phyloP scores from a whole-genome alignment of 2,329 filamentous ascomycete genomes.

The Cladosporium sp. region DNA sequence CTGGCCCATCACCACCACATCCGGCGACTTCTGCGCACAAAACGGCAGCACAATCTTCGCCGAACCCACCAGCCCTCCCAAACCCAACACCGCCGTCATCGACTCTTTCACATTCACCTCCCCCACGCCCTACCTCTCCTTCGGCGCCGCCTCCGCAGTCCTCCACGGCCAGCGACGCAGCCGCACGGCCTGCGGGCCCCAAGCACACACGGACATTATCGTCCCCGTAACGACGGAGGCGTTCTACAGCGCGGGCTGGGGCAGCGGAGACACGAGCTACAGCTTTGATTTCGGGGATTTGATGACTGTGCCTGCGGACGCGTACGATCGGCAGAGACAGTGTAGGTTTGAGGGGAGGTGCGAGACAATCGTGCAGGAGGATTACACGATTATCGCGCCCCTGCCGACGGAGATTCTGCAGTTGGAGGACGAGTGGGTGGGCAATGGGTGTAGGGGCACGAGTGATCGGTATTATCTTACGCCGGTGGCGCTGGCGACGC shows the following conservation, averaged over 20 bases:
- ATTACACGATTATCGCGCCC: neutral
- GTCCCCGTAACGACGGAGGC: conserved; percentile 3
- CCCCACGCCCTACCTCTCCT: conserved; percentile 4
- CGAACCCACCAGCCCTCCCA: neutral
- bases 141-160: neutral
- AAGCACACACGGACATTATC: neutral
- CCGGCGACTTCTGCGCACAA: conserved; percentile 7
- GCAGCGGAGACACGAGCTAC: neutral
- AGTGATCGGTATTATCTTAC: conserved; percentile 1
- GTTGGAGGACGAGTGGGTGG: conserved; percentile 5
- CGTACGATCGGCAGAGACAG: neutral
- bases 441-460: neutral
- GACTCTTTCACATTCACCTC: conserved; percentile 9
- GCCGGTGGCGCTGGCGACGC: conserved; percentile 9
- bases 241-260: conserved; percentile 8
- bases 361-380: neutral
- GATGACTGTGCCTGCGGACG: neutral
- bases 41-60: conserved; percentile 7
- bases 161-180: neutral
- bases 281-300: conserved; percentile 10
- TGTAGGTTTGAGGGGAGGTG: neutral
- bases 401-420: conserved; percentile 8
- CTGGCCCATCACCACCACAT: conserved; percentile 8
- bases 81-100: conserved; percentile 6
- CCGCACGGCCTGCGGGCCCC: neutral